phyloP scores from a whole-genome alignment of 257 asterid species.

The Perilla frutescens region DNA sequence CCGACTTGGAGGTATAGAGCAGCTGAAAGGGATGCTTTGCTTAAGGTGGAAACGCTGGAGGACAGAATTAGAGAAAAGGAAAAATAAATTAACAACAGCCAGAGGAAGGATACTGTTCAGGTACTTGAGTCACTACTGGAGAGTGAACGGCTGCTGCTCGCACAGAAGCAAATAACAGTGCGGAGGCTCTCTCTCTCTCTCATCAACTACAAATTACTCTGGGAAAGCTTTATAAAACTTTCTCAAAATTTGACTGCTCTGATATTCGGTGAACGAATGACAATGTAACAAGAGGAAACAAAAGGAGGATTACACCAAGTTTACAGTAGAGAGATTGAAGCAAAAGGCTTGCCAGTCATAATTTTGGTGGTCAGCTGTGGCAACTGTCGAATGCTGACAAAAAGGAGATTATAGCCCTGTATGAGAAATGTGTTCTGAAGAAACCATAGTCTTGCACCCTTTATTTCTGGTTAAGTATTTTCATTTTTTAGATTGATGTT shows the following conservation, averaged over 20 bases:
- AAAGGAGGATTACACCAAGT: conserved; percentile 80
- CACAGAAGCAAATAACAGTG: conserved; percentile 84
- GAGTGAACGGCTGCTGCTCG: conserved; percentile 78
- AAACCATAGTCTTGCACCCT: conserved; percentile 38
- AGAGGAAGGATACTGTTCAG: conserved; percentile 72
- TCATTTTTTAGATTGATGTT: too few species aligned
- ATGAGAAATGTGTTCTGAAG: conserved; percentile 66
- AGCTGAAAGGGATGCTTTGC: conserved; percentile 78
- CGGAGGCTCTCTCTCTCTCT: conserved; percentile 84
- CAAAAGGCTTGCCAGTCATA: conserved; percentile 73
- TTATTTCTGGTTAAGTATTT: too few species aligned
- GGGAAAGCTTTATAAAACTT: conserved; percentile 66
- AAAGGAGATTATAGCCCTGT: conserved; percentile 74
- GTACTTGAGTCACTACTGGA: conserved; percentile 77
- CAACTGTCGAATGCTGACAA: conserved; percentile 67
- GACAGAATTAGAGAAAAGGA: conserved; percentile 75
- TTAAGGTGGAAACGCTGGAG: conserved; percentile 66
- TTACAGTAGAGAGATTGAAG: conserved; percentile 69
- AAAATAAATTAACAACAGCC: conserved; percentile 77
- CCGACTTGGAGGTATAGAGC: conserved; percentile 59
- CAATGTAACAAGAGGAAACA: conserved; percentile 53
- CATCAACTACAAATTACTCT: conserved; percentile 85
- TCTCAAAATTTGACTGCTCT: conserved; percentile 78
- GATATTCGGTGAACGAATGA: conserved; percentile 66
- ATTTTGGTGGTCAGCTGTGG: conserved; percentile 77